phyloP scores from a whole-genome alignment of 169 alveolate genomes.

The Eimeria mitis region DNA sequence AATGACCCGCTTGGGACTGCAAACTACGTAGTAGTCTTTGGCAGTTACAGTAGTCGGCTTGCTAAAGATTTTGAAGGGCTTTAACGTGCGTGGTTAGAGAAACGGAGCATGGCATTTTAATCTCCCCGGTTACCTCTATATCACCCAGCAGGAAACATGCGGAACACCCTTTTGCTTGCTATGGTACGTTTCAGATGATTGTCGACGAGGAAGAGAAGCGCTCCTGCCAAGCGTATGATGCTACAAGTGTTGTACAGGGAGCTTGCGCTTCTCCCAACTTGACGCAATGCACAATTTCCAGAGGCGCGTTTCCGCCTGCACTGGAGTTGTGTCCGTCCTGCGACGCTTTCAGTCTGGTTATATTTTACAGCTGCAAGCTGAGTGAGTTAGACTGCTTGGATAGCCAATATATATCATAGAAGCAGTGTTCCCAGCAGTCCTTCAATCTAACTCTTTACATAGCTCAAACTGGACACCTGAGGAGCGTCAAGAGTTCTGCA shows the following conservation, averaged over 20 bases:
- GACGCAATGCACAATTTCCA: conserved; percentile 5
- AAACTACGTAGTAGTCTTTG: neutral
- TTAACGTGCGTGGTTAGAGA: neutral
- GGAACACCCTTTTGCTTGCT: neutral
- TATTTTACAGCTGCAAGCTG: conserved; percentile 56
- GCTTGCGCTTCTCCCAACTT: conserved; percentile 8
- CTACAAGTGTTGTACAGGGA: neutral
- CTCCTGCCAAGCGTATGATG: conserved; percentile 36
- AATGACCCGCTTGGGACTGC: neutral
- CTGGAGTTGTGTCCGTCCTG: conserved; percentile 64
- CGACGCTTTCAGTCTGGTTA: conserved; percentile 23
- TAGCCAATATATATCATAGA: neutral
- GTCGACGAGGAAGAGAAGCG: neutral
- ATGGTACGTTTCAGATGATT: neutral
- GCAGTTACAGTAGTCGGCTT: neutral
- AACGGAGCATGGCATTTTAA: neutral
- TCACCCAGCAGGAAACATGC: neutral
- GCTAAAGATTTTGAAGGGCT: neutral
- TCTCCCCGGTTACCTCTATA: neutral
- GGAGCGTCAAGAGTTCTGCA: neutral
- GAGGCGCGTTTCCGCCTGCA: conserved; percentile 9
- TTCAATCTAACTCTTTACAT: neutral
- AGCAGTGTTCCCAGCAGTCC: neutral
- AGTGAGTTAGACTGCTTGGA: conserved; percentile 39
- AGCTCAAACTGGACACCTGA: neutral